Evolutionary conservation across 2,329 filamentous ascomycete species (phyloP).

Genomic region (Colletotrichum sublineola): DNA sequence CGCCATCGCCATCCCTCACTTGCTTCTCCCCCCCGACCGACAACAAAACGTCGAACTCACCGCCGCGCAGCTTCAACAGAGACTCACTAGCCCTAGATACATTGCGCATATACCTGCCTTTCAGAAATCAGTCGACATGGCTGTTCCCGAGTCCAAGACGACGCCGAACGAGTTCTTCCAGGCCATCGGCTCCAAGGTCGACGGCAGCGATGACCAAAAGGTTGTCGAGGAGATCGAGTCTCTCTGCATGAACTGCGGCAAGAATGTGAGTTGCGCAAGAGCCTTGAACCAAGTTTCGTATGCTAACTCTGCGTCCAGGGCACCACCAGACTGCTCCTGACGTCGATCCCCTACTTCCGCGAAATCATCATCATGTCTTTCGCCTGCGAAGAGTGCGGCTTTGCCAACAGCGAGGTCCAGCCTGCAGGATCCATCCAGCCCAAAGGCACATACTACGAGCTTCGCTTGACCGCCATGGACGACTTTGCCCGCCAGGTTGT

Average conservation of each 20-base stretch:
- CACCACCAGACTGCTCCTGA: conserved; percentile 86
- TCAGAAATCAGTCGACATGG: conserved; percentile 54
- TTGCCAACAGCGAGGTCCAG: conserved; percentile 94
- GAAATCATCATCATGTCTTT: conserved; percentile 99
- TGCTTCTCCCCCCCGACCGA: conserved; percentile 15
- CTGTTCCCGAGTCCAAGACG: conserved; percentile 55
- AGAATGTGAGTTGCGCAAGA: conserved; percentile 71
- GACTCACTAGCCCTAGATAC: not conserved
- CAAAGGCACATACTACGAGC: conserved; percentile 85
- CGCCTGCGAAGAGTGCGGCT: conserved; percentile 87
- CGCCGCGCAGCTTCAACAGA: conserved; percentile 12
- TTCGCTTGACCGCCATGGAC: conserved; percentile 77
- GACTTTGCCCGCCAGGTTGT: conserved; percentile 91
- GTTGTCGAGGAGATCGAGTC: conserved; percentile 80
- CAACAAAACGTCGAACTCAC: conserved; percentile 26
- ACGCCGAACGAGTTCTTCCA: conserved; percentile 69
- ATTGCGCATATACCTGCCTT: conserved; percentile 3
- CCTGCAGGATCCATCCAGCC: conserved; percentile 92
- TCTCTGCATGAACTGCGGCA: conserved; percentile 87
- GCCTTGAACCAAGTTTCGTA: not conserved
- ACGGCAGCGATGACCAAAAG: conserved; percentile 63
- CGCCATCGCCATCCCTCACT: conserved; percentile 42
- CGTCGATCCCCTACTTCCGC: conserved; percentile 95
- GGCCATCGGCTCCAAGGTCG: conserved; percentile 72
- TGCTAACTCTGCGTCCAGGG: conserved; percentile 67